Conservation (phyloP, 805 yeast genomes). For the Candida insectorum region DNA sequence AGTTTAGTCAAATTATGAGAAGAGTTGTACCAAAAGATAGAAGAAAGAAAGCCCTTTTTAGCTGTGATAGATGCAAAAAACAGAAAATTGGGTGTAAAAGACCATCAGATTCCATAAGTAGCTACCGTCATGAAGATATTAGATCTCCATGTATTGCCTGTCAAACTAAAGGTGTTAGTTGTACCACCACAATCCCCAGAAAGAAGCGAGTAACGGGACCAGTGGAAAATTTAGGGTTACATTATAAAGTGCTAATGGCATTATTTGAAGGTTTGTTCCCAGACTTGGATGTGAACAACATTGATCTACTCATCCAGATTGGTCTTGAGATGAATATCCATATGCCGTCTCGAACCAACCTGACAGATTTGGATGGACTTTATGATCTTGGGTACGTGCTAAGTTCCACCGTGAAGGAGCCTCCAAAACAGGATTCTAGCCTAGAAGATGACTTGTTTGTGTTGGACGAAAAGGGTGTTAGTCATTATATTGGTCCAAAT, state of each 20-base stretch:
- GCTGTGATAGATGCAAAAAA: conserved; percentile 3
- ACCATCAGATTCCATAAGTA: not conserved
- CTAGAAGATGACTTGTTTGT: conserved; percentile 5
- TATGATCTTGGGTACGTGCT: too few relatives aligned
- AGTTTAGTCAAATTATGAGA: not conserved
- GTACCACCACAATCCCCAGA: conserved; percentile 2
- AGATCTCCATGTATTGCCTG: conserved; percentile 1
- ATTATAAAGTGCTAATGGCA: conserved; percentile 1
- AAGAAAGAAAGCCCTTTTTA: conserved; percentile 1
- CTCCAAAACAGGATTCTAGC: too few relatives aligned
- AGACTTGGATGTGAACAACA: conserved; percentile 1
- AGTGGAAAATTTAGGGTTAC: not conserved
- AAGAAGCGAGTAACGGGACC: not conserved
- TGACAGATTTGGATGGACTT: too few relatives aligned
- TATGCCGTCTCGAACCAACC: conserved; percentile 4
- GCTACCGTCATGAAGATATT: not conserved
- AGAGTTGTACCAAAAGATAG: not conserved
- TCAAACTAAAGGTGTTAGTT: conserved; percentile 1
- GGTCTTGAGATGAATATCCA: conserved; percentile 1
- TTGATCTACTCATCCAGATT: not conserved
- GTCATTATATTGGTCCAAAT: conserved; percentile 5
- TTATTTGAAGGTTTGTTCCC: conserved; percentile 3
- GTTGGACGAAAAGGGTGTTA: conserved; percentile 1
- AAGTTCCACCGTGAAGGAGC: too few relatives aligned
- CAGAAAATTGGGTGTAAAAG: conserved; percentile 2